These are phyloP conservation scores for Euphorbia corollata DNA, from an alignment of 441 rosid species.

Conservation along the genomic window DNA sequence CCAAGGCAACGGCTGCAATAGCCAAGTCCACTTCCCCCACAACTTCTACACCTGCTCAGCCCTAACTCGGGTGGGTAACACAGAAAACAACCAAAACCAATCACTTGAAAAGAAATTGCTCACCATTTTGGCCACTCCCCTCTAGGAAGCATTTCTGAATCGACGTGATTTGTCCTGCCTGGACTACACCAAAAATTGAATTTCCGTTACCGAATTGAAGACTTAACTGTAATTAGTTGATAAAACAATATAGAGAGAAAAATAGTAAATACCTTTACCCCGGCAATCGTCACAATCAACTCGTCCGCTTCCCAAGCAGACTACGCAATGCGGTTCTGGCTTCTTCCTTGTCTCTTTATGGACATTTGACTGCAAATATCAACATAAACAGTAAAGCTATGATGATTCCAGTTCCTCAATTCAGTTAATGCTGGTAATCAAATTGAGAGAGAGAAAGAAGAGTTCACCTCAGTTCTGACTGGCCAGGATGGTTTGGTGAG, in stretches of 20 bases:
- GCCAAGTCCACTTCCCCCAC: conserved; percentile 73
- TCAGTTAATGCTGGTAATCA: neutral
- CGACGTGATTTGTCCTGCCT: conserved; percentile 60
- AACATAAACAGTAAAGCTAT: neutral
- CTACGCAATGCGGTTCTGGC: conserved; percentile 53
- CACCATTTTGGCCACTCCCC: conserved; percentile 93
- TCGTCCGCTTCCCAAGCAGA: conserved; percentile 62
- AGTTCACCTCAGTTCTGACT: conserved; percentile 40
- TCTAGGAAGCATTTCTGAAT: conserved; percentile 55
- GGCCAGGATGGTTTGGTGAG: conserved; percentile 42
- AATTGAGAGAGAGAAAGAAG: neutral
- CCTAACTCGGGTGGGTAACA: too few relatives aligned
- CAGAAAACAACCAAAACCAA: neutral
- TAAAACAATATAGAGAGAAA: neutral
- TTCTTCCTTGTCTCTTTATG: conserved; percentile 32
- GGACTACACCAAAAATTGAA: conserved; percentile 10
- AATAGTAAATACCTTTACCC: conserved; percentile 65
- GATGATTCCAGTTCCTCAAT: neutral
- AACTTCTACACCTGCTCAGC: conserved; percentile 50
- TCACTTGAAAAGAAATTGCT: conserved; percentile 13
- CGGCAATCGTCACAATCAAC: conserved; percentile 51
- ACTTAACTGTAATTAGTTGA: neutral
- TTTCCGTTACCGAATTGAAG: neutral
- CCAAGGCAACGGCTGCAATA: conserved; percentile 69
- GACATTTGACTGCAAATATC: conserved; percentile 41